phyloP scores from a whole-genome alignment of 2,329 filamentous ascomycete genomes.

The Aspergillus hiratsukae region DNA sequence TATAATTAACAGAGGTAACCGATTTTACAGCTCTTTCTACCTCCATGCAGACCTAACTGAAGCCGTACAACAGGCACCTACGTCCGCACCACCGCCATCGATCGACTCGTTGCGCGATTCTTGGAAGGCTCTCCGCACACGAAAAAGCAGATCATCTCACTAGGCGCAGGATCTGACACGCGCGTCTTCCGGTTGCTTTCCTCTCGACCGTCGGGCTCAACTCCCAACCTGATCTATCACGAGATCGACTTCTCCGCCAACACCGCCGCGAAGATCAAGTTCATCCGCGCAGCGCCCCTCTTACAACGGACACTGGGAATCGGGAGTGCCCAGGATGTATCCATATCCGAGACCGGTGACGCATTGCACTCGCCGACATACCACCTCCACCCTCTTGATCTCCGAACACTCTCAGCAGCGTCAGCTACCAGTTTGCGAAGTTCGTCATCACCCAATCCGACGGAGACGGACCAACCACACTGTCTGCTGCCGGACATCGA shows the following conservation, averaged over 20 bases:
- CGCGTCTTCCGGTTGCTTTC: constrained; percentile 72
- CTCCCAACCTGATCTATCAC: constrained; percentile 66
- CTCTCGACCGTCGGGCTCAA: constrained; percentile 26
- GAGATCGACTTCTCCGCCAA: constrained; percentile 85
- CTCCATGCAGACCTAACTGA: not conserved
- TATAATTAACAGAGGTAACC: constrained; percentile 95
- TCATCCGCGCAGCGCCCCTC: constrained; percentile 31
- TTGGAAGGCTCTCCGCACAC: constrained; percentile 40
- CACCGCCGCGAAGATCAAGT: constrained; percentile 59
- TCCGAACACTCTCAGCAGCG: constrained; percentile 52
- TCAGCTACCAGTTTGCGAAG: constrained; percentile 16
- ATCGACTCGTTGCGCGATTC: constrained; percentile 70
- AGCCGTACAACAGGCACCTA: constrained; percentile 68
- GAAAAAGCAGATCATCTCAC: constrained; percentile 72
- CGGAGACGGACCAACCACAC: constrained; percentile 6
- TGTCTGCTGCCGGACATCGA: constrained; percentile 45
- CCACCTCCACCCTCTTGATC: constrained; percentile 63
- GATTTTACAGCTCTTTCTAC: no score
- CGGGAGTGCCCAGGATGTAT: constrained; percentile 25
- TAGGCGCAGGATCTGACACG: constrained; percentile 93
- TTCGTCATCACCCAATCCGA: constrained; percentile 17
- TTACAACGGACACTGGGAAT: constrained; percentile 30
- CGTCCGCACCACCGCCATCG: constrained; percentile 77
- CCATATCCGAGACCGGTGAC: constrained; percentile 36
- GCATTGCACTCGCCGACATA: constrained; percentile 46